Base-by-base conservation (phyloP, 148 eudicot species). In the Vaccinium myrtillus region DNA sequence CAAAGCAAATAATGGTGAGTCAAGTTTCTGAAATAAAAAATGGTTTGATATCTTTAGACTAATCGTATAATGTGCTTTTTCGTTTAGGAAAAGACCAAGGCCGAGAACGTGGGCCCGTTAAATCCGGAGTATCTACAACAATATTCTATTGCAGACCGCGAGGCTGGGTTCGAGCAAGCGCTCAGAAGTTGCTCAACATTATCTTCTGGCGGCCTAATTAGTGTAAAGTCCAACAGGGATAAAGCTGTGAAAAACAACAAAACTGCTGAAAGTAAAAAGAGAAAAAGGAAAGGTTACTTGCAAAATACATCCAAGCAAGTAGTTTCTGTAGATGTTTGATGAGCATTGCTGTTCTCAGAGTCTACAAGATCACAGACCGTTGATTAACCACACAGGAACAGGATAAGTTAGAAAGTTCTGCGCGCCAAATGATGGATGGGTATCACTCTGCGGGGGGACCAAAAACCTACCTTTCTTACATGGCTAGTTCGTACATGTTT, bases 1-100 rank as follows among this genome's bases (percentile, higher is more conserved):
- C 81, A 25, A 76, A 61, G 74, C 15, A 83, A 58, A 51, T 83
- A 32, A 83, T 14, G 81, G 85, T 83, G 80, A 56, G 80, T 59
- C 5, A 36, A 32, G 25, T 32, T 9, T 54, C 39, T 32, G 7
- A 27, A 63, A 50, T 5, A 43, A 43, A 12, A 50, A 75, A 43
- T 55, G n/a, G 19, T 70, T 27, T 43, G 43, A 32, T 32, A 39
- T 71, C 23, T 13, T 53, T 46, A 56, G 54, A 18, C 54, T 75
- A 43, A 21, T 46, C 15, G 1, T 75, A 21, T 46, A 75, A 46
- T 75, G 50, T 21, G 25, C 30, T 75, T 75, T 75, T 21, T n/a
- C 54, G 48, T 75, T 19, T 48, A 74, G 84, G 70, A 73, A n/a
- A 56, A 83, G 79, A 74, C 21, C 70, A 55, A 75, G 21, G n/a